Percentiles rank a stretch among this genome's conserved stretches.
phyloP scores from a whole-genome alignment of 257 asterid species.

The Eucommia ulmoides region DNA sequence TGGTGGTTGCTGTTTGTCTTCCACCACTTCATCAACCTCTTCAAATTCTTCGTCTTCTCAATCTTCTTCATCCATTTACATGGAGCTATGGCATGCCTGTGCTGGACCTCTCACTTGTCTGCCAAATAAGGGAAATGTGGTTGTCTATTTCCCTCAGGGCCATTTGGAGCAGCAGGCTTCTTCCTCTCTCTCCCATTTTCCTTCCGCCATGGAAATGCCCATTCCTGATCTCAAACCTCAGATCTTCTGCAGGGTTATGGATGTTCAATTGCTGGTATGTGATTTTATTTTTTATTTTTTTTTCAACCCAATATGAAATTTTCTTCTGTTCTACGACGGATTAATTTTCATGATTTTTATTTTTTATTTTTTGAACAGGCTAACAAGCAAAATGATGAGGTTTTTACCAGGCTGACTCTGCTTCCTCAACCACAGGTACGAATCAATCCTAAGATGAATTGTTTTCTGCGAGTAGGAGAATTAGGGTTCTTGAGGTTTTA shows the following conservation, averaged over 20 bases:
- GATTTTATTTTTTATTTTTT: conserved; percentile 1
- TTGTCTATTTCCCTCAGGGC: conserved; percentile 95
- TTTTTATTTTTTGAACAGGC: conserved; percentile 70
- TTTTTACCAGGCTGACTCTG: conserved; percentile 73
- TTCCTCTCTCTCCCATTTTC: conserved; percentile 48
- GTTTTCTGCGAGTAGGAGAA: too few species aligned
- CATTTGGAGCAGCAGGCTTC: conserved; percentile 77
- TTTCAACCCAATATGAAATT: neutral
- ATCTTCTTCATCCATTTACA: conserved; percentile 40
- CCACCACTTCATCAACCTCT: conserved; percentile 57
- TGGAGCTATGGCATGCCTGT: conserved; percentile 97
- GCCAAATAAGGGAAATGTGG: conserved; percentile 81
- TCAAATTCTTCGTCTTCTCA: conserved; percentile 46
- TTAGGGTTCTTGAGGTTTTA: too few species aligned
- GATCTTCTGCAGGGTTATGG: conserved; percentile 79
- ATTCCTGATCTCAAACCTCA: conserved; percentile 72
- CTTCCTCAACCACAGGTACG: conserved; percentile 78
- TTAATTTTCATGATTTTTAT: conserved; percentile 4
- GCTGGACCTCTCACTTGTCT: conserved; percentile 88
- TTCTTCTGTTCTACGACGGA: neutral
- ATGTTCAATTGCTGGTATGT: conserved; percentile 80
- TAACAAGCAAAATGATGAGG: conserved; percentile 96
- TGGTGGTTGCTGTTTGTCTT: conserved; percentile 30
- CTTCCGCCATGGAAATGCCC: conserved; percentile 56
- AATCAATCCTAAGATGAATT: too few species aligned